A percentile compares a stretch with the other conserved stretches of the same genome.
These are phyloP conservation scores for Turritis glabra DNA, from an alignment of 345 rosid species.

Conservation along the genomic window DNA sequence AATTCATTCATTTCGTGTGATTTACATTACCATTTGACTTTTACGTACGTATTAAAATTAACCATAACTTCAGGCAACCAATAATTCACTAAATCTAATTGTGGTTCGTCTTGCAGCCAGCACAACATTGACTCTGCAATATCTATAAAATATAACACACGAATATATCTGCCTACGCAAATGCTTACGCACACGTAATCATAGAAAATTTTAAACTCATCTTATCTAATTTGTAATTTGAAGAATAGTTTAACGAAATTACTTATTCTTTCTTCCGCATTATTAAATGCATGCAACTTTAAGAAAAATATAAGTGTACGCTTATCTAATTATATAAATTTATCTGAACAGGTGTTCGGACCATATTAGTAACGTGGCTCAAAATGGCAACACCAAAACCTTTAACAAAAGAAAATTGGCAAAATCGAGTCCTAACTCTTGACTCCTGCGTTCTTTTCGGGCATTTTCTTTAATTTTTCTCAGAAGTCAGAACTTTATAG, in stretches of 20 bases:
- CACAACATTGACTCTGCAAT: slow-evolving; percentile 27
- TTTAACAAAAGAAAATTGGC: neutral
- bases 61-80: slow-evolving; percentile 23
- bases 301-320: neutral
- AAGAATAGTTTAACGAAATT: neutral
- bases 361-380: slow-evolving; percentile 8
- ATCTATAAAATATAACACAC: neutral
- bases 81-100: neutral
- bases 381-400: neutral
- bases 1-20: slow-evolving; percentile 4
- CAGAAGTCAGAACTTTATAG: neutral
- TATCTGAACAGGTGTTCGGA: slow-evolving; percentile 6
- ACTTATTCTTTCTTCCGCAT: neutral
- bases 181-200: slow-evolving; percentile 22
- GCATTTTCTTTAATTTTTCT: neutral
- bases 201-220: neutral
- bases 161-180: neutral
- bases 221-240: slow-evolving; percentile 4
- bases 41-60: slow-evolving; percentile 5
- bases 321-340: slow-evolving; percentile 15
- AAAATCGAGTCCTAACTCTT: neutral
- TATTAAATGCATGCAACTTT: neutral
- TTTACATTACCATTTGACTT: slow-evolving; percentile 28
- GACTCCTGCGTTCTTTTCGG: neutral
- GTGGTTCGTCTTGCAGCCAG: slow-evolving; percentile 23